Evolutionary conservation across 2,329 filamentous ascomycete genomes (phyloP).

Genomic region (Penicillium sp.): DNA sequence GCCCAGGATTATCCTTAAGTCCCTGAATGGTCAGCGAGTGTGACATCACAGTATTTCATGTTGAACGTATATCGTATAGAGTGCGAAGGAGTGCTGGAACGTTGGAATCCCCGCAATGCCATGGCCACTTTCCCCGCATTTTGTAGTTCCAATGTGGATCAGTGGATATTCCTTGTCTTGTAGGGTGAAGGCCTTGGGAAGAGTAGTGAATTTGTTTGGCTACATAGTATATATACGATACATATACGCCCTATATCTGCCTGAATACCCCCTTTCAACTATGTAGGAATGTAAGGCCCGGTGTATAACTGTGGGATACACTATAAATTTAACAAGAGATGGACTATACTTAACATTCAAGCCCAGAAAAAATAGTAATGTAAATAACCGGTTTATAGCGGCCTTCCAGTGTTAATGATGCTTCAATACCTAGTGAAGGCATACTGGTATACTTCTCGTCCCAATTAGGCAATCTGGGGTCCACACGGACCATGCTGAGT

Average conservation of each 20-base stretch:
- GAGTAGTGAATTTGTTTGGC: not conserved
- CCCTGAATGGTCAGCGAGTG: not conserved
- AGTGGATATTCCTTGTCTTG: not conserved
- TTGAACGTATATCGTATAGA: not conserved
- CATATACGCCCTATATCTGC: not conserved
- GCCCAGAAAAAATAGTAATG: rapidly evolving
- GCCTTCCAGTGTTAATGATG: not conserved
- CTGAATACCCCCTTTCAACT: not conserved
- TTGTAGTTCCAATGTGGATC: not conserved
- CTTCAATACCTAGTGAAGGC: not conserved
- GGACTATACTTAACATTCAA: not conserved
- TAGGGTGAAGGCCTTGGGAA: not conserved
- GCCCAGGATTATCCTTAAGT: not conserved
- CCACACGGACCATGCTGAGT: slow-evolving; percentile 1
- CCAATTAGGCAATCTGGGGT: not conserved
- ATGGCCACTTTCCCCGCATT: not conserved
- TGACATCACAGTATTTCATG: not conserved
- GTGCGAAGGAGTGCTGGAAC: not conserved
- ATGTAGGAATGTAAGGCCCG: not conserved
- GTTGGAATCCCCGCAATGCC: not conserved
- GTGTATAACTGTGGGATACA: not conserved
- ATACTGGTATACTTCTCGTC: not conserved
- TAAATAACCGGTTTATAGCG: not conserved
- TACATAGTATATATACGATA: not conserved
- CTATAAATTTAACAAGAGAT: not conserved